A percentile compares a stretch with the other conserved stretches of the same genome.
phyloP scores from a whole-genome alignment of 495 filamentous ascomycete species.

The Penicillium angulare region DNA sequence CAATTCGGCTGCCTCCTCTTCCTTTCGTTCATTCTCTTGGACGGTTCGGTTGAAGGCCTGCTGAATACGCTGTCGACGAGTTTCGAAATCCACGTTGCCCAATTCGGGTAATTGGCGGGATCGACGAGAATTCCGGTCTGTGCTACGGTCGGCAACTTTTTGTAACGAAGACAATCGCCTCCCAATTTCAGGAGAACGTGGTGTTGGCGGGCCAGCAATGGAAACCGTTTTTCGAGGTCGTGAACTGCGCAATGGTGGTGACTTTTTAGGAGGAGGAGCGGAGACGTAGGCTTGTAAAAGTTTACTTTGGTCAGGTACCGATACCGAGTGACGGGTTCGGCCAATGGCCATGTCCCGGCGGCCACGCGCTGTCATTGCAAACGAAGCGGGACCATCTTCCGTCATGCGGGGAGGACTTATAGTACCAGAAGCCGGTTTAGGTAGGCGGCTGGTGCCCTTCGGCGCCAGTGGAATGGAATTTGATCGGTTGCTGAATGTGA shows the following conservation, averaged over 20 bases:
- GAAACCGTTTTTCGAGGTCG: conserved; percentile 78
- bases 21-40: conserved; percentile 62
- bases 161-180: conserved; percentile 48
- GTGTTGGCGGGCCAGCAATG: conserved; percentile 60
- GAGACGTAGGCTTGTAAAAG: conserved; percentile 66
- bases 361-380: conserved; percentile 34
- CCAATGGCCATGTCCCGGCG: conserved; percentile 31
- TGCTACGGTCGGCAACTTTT: conserved; percentile 27
- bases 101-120: conserved; percentile 52
- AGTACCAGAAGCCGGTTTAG: conserved; percentile 41
- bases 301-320: conserved; percentile 42
- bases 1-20: conserved; percentile 48
- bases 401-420: conserved; percentile 31
- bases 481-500: conserved; percentile 40
- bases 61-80: conserved; percentile 72
- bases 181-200: conserved; percentile 56
- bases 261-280: conserved; percentile 58
- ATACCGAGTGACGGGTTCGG: conserved; percentile 34
- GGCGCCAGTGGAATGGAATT: conserved; percentile 35
- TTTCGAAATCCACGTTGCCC: conserved; percentile 74
- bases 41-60: conserved; percentile 77
- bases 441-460: conserved; percentile 45
- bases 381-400: conserved; percentile 30
- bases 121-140: conserved; percentile 32
- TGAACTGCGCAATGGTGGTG: conserved; percentile 78